These are phyloP conservation scores for Arthrobotrys megalospora DNA, from an alignment of 2,329 filamentous ascomycete genomes.

Conservation along the genomic window DNA sequence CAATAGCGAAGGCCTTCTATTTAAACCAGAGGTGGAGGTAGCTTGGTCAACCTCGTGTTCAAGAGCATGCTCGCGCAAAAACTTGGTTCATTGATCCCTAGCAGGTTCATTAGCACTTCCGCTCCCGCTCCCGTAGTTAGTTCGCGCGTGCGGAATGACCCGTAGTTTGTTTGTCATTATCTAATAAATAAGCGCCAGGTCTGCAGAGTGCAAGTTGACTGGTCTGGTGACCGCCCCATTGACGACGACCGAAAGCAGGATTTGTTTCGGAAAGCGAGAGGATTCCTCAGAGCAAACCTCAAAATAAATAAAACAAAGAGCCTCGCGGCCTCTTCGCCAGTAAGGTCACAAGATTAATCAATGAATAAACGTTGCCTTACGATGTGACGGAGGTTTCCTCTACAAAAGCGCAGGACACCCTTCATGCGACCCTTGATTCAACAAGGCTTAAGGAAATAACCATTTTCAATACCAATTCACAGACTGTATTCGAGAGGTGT, in stretches of 20 bases:
- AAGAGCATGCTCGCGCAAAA: neutral
- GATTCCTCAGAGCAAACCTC: neutral
- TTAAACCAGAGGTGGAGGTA: neutral
- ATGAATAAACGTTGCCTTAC: too few species aligned
- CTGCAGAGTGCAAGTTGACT: neutral
- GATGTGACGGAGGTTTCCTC: too few species aligned
- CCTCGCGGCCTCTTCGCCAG: too few species aligned
- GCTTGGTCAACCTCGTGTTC: too few species aligned
- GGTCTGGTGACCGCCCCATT: neutral
- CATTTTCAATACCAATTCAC: too few species aligned
- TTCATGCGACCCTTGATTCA: too few species aligned
- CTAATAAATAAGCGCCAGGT: neutral
- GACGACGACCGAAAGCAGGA: neutral
- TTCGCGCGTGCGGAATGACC: neutral
- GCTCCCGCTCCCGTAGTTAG: neutral
- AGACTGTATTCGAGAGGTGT: too few species aligned
- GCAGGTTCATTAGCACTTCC: neutral
- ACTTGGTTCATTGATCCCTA: too few species aligned
- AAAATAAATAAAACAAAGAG: neutral
- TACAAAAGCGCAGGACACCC: too few species aligned
- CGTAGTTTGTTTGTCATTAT: neutral
- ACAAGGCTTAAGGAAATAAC: too few species aligned
- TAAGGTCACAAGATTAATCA: too few species aligned
- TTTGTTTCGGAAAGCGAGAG: neutral
- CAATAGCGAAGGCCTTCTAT: neutral